Base-by-base conservation (phyloP, 441 rosid genomes). In the Adansonia grandidieri region DNA sequence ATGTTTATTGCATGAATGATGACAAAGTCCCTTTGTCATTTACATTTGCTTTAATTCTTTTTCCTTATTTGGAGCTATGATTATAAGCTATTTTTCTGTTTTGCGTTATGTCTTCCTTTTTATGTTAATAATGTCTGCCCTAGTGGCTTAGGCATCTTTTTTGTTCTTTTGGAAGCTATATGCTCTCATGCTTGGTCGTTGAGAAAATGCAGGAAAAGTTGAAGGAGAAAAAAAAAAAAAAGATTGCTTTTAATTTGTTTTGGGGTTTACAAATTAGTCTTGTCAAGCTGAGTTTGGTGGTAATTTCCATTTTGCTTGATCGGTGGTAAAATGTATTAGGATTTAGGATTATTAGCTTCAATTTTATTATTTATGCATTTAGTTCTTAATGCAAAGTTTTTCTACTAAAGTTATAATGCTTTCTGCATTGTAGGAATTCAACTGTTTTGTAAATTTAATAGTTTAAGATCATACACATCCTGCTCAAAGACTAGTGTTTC, bases 351-450 rank as follows among this genome's bases (percentile, higher is more conserved):
- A 50, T 32, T 22, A 22, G 28, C 62, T 53, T 4, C 14, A 63
- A 28, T 8, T 24, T n/a, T 9, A 74, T 13, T 58, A 13, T 37
- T 57, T 13, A 22, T 61, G 69, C 57, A 37, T 50, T 44, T 74
- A 28, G 4, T 51, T n/a, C 17, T 40, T 54, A 51, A 67, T 53
- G 20, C 32, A 47, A 11, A 47, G 58, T 64, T 22, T 69, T 45
- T 45, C 10, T 77, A 14, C 45, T 24, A 40, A 65, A 53, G 20
- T 20, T 53, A 15, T 20, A 54, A 72, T 75, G 78, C n/a, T 78
- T 40, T 64, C 42, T 60, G 42, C 48, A 58, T 19, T 66, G 7
- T 71, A 85, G 84, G 81, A 70, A 57, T 75, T 71, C 37, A 37
- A 60, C 37, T 77, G 60, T 58, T 78, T 72, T 61, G 56, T n/a